Evolutionary conservation across 768 basidiomycete species (phyloP).

Genomic region (Floccularia luteovirens): DNA sequence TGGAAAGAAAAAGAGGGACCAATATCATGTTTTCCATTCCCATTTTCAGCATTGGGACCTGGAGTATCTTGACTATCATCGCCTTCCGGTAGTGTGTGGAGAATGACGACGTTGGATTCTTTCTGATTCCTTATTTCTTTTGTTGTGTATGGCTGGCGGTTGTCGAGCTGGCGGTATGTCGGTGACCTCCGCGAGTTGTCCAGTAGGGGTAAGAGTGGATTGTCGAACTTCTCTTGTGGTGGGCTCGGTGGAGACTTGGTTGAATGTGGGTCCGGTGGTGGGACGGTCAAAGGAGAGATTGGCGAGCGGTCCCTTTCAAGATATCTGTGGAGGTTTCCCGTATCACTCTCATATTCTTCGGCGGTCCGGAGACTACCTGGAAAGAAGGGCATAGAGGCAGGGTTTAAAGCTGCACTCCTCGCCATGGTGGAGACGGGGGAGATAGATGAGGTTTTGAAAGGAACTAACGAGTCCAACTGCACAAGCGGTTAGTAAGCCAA

Average conservation of each 20-base stretch:
- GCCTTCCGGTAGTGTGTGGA: constrained; percentile 48
- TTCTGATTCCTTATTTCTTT: constrained; percentile 27
- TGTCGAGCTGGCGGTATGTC: constrained; percentile 35
- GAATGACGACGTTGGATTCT: constrained; percentile 41
- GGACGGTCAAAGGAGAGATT: constrained; percentile 47
- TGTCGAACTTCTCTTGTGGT: constrained; percentile 27
- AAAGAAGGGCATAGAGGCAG: constrained; percentile 80
- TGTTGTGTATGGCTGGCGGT: constrained; percentile 30
- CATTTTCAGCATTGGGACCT: constrained; percentile 15
- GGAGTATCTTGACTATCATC: constrained; percentile 36
- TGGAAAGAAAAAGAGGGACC: constrained; percentile 30
- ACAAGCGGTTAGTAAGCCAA: too few relatives aligned
- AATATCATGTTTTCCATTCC: constrained; percentile 11
- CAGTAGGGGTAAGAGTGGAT: constrained; percentile 16
- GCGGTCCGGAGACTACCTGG: constrained; percentile 59
- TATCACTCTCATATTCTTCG: constrained; percentile 45
- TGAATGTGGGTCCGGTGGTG: constrained; percentile 61
- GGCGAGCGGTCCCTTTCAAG: constrained; percentile 42
- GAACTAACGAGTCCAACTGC: constrained; percentile 27
- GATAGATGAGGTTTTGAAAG: constrained; percentile 27
- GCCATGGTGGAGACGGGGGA: constrained; percentile 44
- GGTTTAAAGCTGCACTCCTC: constrained; percentile 71
- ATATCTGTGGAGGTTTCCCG: constrained; percentile 34
- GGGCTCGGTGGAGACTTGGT: constrained; percentile 68
- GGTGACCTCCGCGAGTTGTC: constrained; percentile 41